These are phyloP conservation scores for Ceratobasidium sp. DNA, from an alignment of 1,284 basidiomycete genomes.

Conservation along the genomic window DNA sequence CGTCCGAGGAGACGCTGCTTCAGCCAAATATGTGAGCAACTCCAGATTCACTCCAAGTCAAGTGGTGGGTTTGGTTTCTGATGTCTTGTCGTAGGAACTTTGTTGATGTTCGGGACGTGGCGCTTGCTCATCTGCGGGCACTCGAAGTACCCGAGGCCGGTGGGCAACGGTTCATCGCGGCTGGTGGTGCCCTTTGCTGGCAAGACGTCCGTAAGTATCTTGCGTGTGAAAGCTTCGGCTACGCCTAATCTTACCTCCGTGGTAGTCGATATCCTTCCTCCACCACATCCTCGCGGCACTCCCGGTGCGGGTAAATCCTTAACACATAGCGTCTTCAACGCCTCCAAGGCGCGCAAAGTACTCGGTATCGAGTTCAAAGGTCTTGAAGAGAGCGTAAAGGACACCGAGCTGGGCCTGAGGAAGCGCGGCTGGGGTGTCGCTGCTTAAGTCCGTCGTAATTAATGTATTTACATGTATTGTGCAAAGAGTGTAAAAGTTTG, in stretches of 20 bases:
- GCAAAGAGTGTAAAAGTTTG: conserved; percentile 18
- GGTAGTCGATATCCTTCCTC: conserved; percentile 34
- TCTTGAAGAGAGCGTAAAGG: conserved; percentile 61
- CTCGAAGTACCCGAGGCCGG: conserved; percentile 53
- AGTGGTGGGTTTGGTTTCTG: conserved; percentile 49
- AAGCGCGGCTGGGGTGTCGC: conserved; percentile 55
- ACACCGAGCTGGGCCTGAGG: conserved; percentile 61
- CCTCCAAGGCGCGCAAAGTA: conserved; percentile 60
- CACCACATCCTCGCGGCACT: conserved; percentile 50
- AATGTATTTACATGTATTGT: conserved; percentile 35
- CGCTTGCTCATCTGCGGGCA: conserved; percentile 65
- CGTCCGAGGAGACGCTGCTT: conserved; percentile 18
- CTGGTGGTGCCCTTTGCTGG: conserved; percentile 43
- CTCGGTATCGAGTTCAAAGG: conserved; percentile 63
- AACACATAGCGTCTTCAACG: conserved; percentile 56
- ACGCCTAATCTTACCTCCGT: background rate
- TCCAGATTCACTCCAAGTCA: background rate
- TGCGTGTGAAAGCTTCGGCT: too few relatives aligned
- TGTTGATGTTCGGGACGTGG: conserved; percentile 72
- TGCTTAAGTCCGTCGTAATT: conserved; percentile 9
- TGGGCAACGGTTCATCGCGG: conserved; percentile 47
- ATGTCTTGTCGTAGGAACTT: conserved; percentile 58
- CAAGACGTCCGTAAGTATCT: conserved; percentile 37
- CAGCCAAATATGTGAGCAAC: conserved; percentile 22
- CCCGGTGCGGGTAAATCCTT: conserved; percentile 58